These are phyloP conservation scores for Talaromyces stipitatus DNA, from an alignment of 495 filamentous ascomycete genomes.

Conservation along the genomic window DNA sequence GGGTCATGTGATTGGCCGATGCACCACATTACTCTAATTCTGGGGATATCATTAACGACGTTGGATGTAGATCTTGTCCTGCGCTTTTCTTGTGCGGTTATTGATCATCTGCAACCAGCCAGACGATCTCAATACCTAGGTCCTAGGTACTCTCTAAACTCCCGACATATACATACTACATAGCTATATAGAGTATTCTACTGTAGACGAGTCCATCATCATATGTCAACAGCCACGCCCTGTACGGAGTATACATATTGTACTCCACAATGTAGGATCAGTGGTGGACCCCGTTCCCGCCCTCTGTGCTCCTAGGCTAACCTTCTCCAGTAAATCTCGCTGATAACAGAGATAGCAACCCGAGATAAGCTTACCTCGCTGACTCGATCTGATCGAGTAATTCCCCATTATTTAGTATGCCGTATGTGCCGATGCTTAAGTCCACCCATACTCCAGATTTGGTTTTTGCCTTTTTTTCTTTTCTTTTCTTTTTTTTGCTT, in stretches of 20 bases:
- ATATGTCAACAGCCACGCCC: neutral
- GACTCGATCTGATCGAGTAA: constrained; percentile 14
- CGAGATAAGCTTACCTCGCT: constrained; percentile 3
- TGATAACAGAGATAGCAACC: neutral
- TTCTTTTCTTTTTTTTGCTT: neutral
- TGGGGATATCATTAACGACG: neutral
- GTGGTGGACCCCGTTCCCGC: neutral
- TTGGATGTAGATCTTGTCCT: neutral
- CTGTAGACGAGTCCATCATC: too few species aligned
- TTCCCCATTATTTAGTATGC: neutral
- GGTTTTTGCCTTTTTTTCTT: too few species aligned
- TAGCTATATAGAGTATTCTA: too few species aligned
- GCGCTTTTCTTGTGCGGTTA: too few species aligned
- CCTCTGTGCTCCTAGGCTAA: neutral
- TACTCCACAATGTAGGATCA: too few species aligned
- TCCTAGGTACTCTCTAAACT: too few species aligned
- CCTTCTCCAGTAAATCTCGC: neutral
- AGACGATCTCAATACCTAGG: neutral
- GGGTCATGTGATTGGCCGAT: neutral
- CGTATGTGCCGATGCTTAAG: too few species aligned
- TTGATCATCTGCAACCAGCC: neutral
- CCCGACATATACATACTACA: neutral
- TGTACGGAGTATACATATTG: too few species aligned
- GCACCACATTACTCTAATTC: too few species aligned
- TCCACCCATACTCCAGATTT: too few species aligned